Base-by-base conservation (phyloP, 2,329 filamentous ascomycete species). In the Ilyonectria mors-panacis region DNA sequence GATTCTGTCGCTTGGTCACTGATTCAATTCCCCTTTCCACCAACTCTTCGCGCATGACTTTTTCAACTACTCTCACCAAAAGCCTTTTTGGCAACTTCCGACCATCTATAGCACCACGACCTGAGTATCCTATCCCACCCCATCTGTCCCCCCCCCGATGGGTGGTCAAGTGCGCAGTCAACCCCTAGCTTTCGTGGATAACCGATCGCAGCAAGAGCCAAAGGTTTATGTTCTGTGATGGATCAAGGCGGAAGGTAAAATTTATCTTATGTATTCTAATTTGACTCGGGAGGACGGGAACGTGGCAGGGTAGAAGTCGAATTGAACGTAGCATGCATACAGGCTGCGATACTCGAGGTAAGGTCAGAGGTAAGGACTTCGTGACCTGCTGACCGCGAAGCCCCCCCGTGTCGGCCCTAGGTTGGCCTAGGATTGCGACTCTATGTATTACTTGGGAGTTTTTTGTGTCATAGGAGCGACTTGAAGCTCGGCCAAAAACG, bases 281-380 rank as follows among this genome's bases (percentile, higher is more conserved):
- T 73, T 75, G 70, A 71, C 75, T 66, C 28, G 75, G 33, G 51
- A 61, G 59, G 63, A 58, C 59, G 61, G 69, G 58, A 65, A 56
- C 37, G 37, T 50, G 62, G 57, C 59, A 59, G 48, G 48, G 54
- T 61, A 60, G 67, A 37, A 63, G 47, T 60, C 59, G 54, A 74
- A 70, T 47, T 64, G 51, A 71, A 65, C 39, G 67, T 66, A 66
- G 70, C 59, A 70, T 62, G 65, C 60, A 71, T 47, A 62, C 50
- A 42, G 37, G 64, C 64, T 66, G 56, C 47, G 47, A 45, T 33
- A 55, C 45, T 62, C 67, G 77, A 85, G 84, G 85, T 86, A 86
- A 86, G 84, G 84, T 86, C 83, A 85, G 85, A 85, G 85, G 85
- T 87, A 87, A 87, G 85, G 78, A 77, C 75, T 81, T 79, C 75